phyloP scores from a whole-genome alignment of 305 asterid genomes.

The Lippia alba region DNA sequence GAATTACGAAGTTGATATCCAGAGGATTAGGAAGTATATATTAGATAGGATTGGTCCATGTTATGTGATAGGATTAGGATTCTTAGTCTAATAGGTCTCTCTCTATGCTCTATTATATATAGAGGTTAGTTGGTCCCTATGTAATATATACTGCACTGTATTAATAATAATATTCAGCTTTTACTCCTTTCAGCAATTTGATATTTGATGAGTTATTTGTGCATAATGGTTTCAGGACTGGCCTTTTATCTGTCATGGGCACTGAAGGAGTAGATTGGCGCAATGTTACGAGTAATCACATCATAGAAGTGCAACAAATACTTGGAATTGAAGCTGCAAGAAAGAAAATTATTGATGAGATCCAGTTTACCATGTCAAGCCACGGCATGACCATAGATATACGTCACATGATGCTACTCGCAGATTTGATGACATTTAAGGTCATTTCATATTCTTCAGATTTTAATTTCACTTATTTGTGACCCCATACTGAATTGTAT shows the following conservation, averaged over 20 bases:
- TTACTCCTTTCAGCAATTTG: neutral
- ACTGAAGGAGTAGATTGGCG: slow-evolving; percentile 76
- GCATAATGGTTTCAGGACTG: slow-evolving; percentile 55
- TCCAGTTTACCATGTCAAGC: slow-evolving; percentile 67
- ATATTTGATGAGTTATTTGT: slow-evolving; percentile 13
- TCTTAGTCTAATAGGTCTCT: too few species aligned
- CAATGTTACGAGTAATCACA: slow-evolving; percentile 71
- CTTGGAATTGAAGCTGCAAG: slow-evolving; percentile 98
- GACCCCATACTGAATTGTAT: slow-evolving; percentile 2
- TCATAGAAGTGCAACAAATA: slow-evolving; percentile 67
- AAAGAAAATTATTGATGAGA: slow-evolving; percentile 72
- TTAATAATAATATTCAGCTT: too few species aligned
- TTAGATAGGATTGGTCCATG: too few species aligned
- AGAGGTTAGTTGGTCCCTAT: too few species aligned
- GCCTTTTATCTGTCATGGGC: slow-evolving; percentile 89
- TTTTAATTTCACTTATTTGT: slow-evolving; percentile 10
- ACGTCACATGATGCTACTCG: slow-evolving; percentile 97
- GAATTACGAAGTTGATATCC: too few species aligned
- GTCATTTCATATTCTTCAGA: slow-evolving; percentile 40
- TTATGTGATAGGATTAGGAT: too few species aligned
- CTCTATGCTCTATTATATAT: too few species aligned
- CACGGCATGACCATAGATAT: slow-evolving; percentile 88
- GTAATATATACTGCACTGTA: too few species aligned
- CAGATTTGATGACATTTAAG: slow-evolving; percentile 91
- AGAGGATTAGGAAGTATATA: too few species aligned